These are phyloP conservation scores for Mycena pura DNA, from an alignment of 768 basidiomycete genomes.

Conservation along the genomic window DNA sequence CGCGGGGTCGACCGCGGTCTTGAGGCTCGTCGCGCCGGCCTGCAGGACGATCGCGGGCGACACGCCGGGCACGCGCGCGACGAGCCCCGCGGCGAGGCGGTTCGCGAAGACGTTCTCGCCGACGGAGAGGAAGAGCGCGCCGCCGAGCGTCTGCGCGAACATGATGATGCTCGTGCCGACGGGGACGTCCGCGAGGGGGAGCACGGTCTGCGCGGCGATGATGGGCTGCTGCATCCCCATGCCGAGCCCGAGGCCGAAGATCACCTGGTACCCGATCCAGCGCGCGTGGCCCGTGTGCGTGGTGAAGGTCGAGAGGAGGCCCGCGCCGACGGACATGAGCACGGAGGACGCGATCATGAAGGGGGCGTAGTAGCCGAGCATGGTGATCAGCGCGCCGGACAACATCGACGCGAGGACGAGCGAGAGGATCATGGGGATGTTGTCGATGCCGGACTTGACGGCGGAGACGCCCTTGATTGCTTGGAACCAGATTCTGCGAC, in stretches of 20 bases:
- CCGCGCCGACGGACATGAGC: conserved; percentile 41
- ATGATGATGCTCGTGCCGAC: conserved; percentile 23
- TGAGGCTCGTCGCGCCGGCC: conserved; percentile 15
- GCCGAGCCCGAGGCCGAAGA: conserved; percentile 39
- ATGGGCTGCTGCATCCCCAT: conserved; percentile 26
- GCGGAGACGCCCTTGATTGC: conserved; percentile 46
- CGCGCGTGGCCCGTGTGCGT: conserved; percentile 25
- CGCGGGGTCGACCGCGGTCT: background rate
- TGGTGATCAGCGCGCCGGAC: conserved; percentile 40
- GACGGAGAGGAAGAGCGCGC: conserved; percentile 29
- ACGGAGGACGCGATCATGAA: conserved; percentile 36
- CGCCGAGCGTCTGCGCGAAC: conserved; percentile 28
- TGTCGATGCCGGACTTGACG: conserved; percentile 20
- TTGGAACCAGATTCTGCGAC: conserved; percentile 34
- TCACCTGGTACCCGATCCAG: conserved; percentile 33
- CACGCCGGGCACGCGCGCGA: conserved; percentile 5
- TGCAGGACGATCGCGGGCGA: background rate
- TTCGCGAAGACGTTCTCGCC: conserved; percentile 28
- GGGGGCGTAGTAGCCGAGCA: conserved; percentile 42
- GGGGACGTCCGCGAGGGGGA: conserved; percentile 20
- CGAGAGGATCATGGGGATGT: conserved; percentile 43
- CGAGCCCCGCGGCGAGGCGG: conserved; percentile 5
- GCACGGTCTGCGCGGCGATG: conserved; percentile 26
- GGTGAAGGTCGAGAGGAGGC: conserved; percentile 40
- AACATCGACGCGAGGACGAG: conserved; percentile 48